Evolutionary conservation across 768 basidiomycete species (phyloP), one percentile per base, ranked within the genome.

Genomic region (Russula ochroleuca): DNA sequence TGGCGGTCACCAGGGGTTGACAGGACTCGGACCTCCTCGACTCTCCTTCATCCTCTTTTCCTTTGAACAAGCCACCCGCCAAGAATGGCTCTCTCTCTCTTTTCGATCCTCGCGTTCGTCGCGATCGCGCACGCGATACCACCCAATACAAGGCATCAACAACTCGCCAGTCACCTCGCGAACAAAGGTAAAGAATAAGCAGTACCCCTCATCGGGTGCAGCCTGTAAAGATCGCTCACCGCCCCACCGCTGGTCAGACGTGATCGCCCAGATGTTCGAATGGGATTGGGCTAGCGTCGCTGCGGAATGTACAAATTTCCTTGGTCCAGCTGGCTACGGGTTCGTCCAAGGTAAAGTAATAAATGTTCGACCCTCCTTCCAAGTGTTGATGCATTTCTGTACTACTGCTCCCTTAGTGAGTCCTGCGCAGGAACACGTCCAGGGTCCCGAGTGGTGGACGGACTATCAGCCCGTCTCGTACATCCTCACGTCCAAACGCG

Each of bases 381-480:
- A 2, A 28, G 5, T 25, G 15, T 28, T 33, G 21, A 8, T 13
- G 9, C 0, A 2, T 25, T 61, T 2, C 56, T 41, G 33, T 10
- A 41, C 28, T 31, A 28, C 28, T 28, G 28, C 23, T 62, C 33
- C 33, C 8, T 33, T 14, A 77, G 77, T 74, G 54, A 77, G 84
- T 65, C 83, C 84, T 0, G 77, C 85, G 3, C 77, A 78, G 61
- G 86, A 87, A 67, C 85, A 86, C 67, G 73, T 87, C 48, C 67
- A 73, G 15, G 86, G 86, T 5, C 13, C 74, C 2, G 79, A 86
- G 68, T 88, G 87, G 87, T 88, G 86, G 86, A 88, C 86, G 0
- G 86, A 87, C 70, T 88, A 89, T 68, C 87, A 81, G 64, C 82
- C 83, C 4, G 85, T 86, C 0, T 87, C 85, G 1, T 87, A 88